Base-by-base conservation (phyloP, 345 rosid species). In the Garcia nutans region DNA sequence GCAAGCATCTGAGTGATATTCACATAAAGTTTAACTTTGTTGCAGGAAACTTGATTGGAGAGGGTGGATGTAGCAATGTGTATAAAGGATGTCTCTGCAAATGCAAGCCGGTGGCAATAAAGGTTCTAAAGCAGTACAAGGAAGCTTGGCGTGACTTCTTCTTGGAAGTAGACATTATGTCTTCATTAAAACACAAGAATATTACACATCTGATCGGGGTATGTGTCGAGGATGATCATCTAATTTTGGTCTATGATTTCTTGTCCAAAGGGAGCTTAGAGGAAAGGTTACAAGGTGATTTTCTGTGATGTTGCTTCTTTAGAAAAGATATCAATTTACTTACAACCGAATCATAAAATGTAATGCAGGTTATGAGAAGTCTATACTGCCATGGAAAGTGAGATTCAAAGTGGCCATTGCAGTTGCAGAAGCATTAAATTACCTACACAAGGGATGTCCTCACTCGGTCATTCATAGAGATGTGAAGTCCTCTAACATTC, bases 61-160 rank as follows among this genome's bases (percentile, higher is more conserved):
- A 76, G 44, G 83, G 83, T 67, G 83, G 83, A 0, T 76, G 80
- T 57, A 81, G 83, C 74, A 61, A 69, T n/a, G 83, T 76, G 8
- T 81, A 80, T 7, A 73, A 73, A 76, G 83, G 83, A 16, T 10
- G 37, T 11, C 71, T 81, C 22, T 37, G 71, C 17, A 24, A 64
- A 49, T 80, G 80, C 50, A 81, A 76, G 71, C 54, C 6, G 44
- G 71, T 73, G 22, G 80, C 80, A 20, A 75, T 76, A 8, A 81
- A 81, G 71, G 70, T 81, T 19, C 65, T 81, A 68, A 81, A 81
- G 56, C 77, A 67, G 31, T 81, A 76, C 77, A 68, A 81, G 24
- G 80, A 81, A 72, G 80, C 77, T 44, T 67, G 77, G 77, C 55
- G 44, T 28, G 80, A 81, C 65, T 76, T 76, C 77, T 72, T 45